Percentiles rank a stretch among this genome's conserved stretches.
Evolutionary conservation across 768 basidiomycete genomes (phyloP).

Genomic region (Mycena galopus): DNA sequence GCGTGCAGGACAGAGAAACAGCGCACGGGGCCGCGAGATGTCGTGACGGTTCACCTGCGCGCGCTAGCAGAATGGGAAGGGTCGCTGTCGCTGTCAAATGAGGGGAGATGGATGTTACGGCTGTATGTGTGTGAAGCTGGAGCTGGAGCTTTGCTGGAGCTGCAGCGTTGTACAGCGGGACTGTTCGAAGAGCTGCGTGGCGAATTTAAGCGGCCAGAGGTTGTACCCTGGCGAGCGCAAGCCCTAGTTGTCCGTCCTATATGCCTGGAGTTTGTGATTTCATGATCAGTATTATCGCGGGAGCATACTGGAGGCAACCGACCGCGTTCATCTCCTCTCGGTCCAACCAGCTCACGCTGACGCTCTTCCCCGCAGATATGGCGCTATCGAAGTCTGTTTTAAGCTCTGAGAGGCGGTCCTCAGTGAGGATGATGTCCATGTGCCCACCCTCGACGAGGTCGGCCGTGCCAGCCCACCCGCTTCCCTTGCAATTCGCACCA

Average conservation of each 20-base stretch:
- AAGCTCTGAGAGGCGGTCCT: neutral
- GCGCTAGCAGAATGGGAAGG: slow-evolving; percentile 30
- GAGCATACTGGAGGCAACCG: too few relatives aligned
- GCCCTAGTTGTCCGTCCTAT: slow-evolving; percentile 66
- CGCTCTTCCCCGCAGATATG: slow-evolving; percentile 25
- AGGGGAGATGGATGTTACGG: slow-evolving; percentile 67
- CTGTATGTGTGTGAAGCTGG: slow-evolving; percentile 78
- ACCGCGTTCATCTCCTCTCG: slow-evolving; percentile 33
- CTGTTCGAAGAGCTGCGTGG: slow-evolving; percentile 70
- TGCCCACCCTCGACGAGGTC: slow-evolving; percentile 36
- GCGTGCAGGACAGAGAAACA: slow-evolving; percentile 84
- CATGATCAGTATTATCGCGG: too few relatives aligned
- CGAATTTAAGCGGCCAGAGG: slow-evolving; percentile 85
- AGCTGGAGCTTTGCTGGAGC: slow-evolving; percentile 64
- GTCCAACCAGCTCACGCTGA: slow-evolving; percentile 24
- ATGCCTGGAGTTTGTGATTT: slow-evolving; percentile 42
- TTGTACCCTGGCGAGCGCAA: slow-evolving; percentile 70
- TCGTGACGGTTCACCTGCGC: slow-evolving; percentile 66
- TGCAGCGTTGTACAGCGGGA: slow-evolving; percentile 40
- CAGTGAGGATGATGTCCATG: slow-evolving; percentile 17
- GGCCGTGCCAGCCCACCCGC: slow-evolving; percentile 27
- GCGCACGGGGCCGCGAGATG: slow-evolving; percentile 73
- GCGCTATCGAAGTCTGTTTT: slow-evolving; percentile 14
- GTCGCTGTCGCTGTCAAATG: neutral
- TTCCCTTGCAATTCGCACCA: slow-evolving; percentile 27